These are phyloP conservation scores for Onygenales sp. DNA, from an alignment of 2,329 filamentous ascomycete species.

Conservation along the genomic window DNA sequence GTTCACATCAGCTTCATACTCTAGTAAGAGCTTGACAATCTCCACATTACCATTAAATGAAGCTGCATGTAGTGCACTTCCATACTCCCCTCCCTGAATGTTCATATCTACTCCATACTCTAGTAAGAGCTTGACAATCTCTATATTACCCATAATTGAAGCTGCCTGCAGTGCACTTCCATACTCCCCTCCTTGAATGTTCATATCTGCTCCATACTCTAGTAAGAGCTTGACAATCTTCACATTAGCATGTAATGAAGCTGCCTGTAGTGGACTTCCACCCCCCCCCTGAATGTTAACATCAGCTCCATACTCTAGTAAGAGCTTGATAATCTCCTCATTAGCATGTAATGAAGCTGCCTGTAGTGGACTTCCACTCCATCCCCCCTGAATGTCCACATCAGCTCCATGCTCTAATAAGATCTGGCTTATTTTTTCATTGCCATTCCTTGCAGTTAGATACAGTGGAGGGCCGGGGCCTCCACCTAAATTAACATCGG, in stretches of 20 bases:
- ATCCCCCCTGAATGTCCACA: conserved; percentile 1
- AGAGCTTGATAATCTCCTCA: neutral
- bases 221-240: neutral
- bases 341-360: neutral
- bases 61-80: neutral
- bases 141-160: too few species aligned
- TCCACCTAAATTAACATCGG: neutral
- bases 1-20: neutral
- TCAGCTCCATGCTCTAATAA: conserved; percentile 9
- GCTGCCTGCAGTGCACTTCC: neutral
- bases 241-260: neutral
- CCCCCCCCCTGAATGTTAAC: neutral
- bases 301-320: neutral
- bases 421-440: conserved; percentile 3
- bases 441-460: neutral
- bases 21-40: neutral
- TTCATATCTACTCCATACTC: conserved; percentile 5
- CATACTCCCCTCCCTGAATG: neutral
- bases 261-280: neutral
- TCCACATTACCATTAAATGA: neutral
- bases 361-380: neutral
- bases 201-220: neutral
- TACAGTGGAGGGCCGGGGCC: neutral
- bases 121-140: conserved; percentile 1
- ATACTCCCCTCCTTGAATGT: neutral